Conservation (phyloP, 2,329 filamentous ascomycete species). For the Aspergillus flavus region DNA sequence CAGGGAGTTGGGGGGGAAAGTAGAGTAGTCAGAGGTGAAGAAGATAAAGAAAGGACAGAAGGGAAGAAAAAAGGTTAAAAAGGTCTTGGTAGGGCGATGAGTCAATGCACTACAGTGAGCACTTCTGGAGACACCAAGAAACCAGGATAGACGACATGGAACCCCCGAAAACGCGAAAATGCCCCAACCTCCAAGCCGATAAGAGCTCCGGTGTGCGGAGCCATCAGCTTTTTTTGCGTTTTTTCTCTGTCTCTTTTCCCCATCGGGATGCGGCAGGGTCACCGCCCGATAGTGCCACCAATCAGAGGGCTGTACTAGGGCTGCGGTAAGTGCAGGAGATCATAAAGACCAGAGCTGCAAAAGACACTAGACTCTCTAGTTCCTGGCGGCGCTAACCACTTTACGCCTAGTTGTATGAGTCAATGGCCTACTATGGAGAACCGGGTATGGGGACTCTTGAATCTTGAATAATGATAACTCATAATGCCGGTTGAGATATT, state of each 20-base stretch:
- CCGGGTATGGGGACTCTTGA: not conserved
- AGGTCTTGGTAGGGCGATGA: slow-evolving; percentile 26
- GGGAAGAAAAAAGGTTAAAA: slow-evolving; percentile 15
- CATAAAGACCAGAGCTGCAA: slow-evolving; percentile 2
- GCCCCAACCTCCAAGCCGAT: slow-evolving; percentile 25
- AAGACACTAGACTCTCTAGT: not conserved
- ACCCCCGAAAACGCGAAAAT: slow-evolving; percentile 14
- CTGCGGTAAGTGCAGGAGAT: not conserved
- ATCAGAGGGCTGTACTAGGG: not conserved
- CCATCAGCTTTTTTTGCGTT: slow-evolving; percentile 11
- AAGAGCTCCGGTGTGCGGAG: slow-evolving; percentile 36
- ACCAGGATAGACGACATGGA: slow-evolving; percentile 18
- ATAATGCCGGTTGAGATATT: not conserved
- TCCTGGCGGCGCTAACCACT: not conserved
- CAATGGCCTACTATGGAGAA: slow-evolving; percentile 6
- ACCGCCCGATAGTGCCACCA: slow-evolving; percentile 20
- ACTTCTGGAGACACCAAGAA: slow-evolving; percentile 16
- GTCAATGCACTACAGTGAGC: slow-evolving; percentile 26
- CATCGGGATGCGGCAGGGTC: not conserved
- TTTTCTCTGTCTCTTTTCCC: slow-evolving; percentile 10
- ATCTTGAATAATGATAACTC: slow-evolving; percentile 6
- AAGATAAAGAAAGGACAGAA: slow-evolving; percentile 9
- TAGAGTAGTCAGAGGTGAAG: slow-evolving; percentile 2
- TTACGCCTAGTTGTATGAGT: slow-evolving; percentile 3
- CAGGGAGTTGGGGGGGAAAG: not conserved